Evolutionary conservation across 129 eudicot species (phyloP), one percentile per base, ranked within the genome.

Genomic region (Lactuca saligna): DNA sequence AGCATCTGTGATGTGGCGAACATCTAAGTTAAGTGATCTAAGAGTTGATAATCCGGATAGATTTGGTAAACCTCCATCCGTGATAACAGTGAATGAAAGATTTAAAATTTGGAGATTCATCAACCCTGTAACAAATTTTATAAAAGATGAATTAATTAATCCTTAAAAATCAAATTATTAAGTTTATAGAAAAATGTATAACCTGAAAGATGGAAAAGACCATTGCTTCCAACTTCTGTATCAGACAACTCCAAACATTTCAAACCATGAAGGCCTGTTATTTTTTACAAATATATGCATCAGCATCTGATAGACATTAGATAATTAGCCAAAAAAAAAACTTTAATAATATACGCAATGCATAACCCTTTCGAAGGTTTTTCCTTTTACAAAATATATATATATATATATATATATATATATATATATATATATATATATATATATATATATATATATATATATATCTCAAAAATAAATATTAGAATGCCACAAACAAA

Each of bases 181-280:
- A 49, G 44, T 13, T 10, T 6, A 15, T 20, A 17, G 50, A 33
- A 38, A 59, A 34, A 10, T 51, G 80, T 3, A 8, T 76, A 51
- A 87, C 99, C 97, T 70, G 97, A 85, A 39, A 90, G 77, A 83
- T 83, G 88, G 17, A 85, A 85, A 5, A 94, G 83, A 60, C 97
- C 99, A 68, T 60, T 80, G 81, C 81, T 94, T 60, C 99, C 96
- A 55, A 94, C 94, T 80, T 85, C 89, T 61, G 99, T 94, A 77
- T 94, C 99, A 65, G 99, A 94, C 78, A 94, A 61, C 75, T 87
- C 97, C 83, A 94, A 75, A 78, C 78, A 79, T 73, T 94, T 90
- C 70, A 94, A 66, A 71, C n/a, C 85, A 73, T 69, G 72, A 65
- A 94, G 86, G 38, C 93, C 99, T 94, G 78, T 55, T n/a, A 32